These are phyloP conservation scores for Aspergillaceae sp. DNA, from an alignment of 2,329 filamentous ascomycete genomes.

Conservation along the genomic window DNA sequence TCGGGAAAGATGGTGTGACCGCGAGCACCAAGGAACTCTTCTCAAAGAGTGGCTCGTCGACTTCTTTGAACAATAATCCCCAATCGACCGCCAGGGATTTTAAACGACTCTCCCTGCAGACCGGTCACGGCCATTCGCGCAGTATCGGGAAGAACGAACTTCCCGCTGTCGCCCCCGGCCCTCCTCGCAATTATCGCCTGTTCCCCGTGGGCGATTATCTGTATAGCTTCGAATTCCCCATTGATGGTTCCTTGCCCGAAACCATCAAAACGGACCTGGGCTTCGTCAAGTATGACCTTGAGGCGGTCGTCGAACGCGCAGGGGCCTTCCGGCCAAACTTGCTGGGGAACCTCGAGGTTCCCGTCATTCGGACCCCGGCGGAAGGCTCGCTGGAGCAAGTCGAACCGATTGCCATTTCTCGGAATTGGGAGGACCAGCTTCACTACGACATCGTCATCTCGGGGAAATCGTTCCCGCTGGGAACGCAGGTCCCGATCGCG, in stretches of 20 bases:
- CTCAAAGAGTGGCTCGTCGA: slow-evolving; percentile 31
- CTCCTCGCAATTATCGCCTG: slow-evolving; percentile 74
- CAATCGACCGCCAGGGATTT: slow-evolving; percentile 39
- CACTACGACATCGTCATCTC: slow-evolving; percentile 96
- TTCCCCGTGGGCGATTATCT: slow-evolving; percentile 69
- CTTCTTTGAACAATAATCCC: slow-evolving; percentile 37
- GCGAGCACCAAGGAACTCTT: slow-evolving; percentile 27
- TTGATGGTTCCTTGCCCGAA: slow-evolving; percentile 71
- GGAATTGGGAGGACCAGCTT: slow-evolving; percentile 90
- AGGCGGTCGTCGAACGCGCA: slow-evolving; percentile 74
- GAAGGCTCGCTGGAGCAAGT: slow-evolving; percentile 84
- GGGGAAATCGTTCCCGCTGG: slow-evolving; percentile 87
- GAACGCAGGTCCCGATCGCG: slow-evolving; percentile 78
- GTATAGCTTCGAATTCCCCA: slow-evolving; percentile 70
- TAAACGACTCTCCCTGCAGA: slow-evolving; percentile 67
- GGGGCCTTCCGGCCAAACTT: slow-evolving; percentile 87
- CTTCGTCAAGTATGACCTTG: slow-evolving; percentile 78
- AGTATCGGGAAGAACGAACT: slow-evolving; percentile 77
- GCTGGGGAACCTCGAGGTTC: slow-evolving; percentile 70
- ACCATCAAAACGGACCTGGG: slow-evolving; percentile 82
- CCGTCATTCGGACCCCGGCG: slow-evolving; percentile 73
- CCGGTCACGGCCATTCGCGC: slow-evolving; percentile 69
- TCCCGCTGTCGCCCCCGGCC: slow-evolving; percentile 47
- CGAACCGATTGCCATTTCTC: slow-evolving; percentile 86
- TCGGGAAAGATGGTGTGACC: slow-evolving; percentile 24